These are phyloP conservation scores for Mortierella sp. DNA, from an alignment of 371 early-diverging fungal species.

Conservation along the genomic window DNA sequence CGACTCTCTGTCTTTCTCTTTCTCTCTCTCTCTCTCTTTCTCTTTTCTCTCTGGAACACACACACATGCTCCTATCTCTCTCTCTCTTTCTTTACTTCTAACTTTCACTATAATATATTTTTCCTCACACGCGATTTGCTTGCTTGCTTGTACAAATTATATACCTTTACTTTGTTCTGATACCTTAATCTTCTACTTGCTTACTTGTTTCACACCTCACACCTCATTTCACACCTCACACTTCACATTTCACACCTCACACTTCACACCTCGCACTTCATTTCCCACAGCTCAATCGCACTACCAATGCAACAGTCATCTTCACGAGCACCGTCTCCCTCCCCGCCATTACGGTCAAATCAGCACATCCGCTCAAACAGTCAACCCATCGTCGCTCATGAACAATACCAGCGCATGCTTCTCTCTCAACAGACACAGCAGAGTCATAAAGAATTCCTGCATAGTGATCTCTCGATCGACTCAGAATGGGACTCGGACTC, in stretches of 20 bases:
- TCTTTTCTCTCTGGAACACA: too few species aligned
- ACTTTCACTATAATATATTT: too few species aligned
- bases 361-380: slow-evolving; percentile 23
- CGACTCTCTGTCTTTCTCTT: too few species aligned
- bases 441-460: neutral
- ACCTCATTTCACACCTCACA: neutral
- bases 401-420: slow-evolving; percentile 13
- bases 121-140: too few species aligned
- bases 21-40: too few species aligned
- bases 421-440: slow-evolving; percentile 25
- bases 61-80: too few species aligned
- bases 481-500: slow-evolving; percentile 6
- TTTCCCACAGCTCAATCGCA: neutral
- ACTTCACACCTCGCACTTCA: neutral
- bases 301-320: slow-evolving; percentile 1
- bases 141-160: too few species aligned
- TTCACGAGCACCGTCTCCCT: slow-evolving; percentile 2
- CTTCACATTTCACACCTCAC: neutral
- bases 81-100: neutral
- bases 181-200: too few species aligned
- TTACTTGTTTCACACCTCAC: too few species aligned
- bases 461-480: slow-evolving; percentile 7
- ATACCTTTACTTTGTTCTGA: too few species aligned
- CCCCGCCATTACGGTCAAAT: neutral
- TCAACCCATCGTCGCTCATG: slow-evolving; percentile 20